A percentile compares a stretch with the other conserved stretches of the same genome.
phyloP scores from a whole-genome alignment of 345 rosid genomes.

The Linum lewisii region DNA sequence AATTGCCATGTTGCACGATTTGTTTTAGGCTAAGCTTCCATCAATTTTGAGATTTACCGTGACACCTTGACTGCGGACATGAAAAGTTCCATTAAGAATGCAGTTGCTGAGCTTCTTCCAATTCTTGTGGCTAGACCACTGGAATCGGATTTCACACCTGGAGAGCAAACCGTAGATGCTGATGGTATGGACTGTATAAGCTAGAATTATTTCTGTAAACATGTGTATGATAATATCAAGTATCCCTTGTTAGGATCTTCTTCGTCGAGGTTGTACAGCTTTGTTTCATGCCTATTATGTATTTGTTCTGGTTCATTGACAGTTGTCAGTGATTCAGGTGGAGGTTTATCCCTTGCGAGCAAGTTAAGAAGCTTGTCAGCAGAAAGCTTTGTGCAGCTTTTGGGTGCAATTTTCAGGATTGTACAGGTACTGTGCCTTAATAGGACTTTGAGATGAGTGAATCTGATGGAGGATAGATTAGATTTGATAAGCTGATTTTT shows the following conservation, averaged over 20 bases:
- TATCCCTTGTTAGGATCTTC: too few species aligned
- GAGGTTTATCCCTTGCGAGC: slow-evolving; percentile 83
- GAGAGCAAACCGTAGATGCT: slow-evolving; percentile 57
- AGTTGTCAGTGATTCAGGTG: slow-evolving; percentile 43
- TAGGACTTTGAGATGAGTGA: slow-evolving; percentile 14
- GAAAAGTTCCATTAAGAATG: slow-evolving; percentile 89
- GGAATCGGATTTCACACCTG: slow-evolving; percentile 58
- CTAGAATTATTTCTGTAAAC: too few species aligned
- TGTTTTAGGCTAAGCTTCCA: slow-evolving; percentile 81
- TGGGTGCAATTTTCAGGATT: slow-evolving; percentile 70
- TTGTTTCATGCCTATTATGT: neutral
- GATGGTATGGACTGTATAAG: slow-evolving; percentile 49
- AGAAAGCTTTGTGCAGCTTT: slow-evolving; percentile 82
- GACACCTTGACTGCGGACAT: slow-evolving; percentile 87
- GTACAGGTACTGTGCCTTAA: slow-evolving; percentile 75
- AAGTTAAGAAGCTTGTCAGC: slow-evolving; percentile 85
- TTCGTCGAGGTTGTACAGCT: neutral
- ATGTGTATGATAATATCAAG: too few species aligned
- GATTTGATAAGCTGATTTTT: neutral
- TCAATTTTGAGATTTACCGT: slow-evolving; percentile 75
- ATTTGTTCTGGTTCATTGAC: slow-evolving; percentile 13
- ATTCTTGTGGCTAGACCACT: slow-evolving; percentile 53
- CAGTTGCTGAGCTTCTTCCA: slow-evolving; percentile 92
- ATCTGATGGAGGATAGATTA: neutral
- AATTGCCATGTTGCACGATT: neutral